phyloP scores from a whole-genome alignment of 306 rosid genomes.

The Quillaja saponaria region DNA sequence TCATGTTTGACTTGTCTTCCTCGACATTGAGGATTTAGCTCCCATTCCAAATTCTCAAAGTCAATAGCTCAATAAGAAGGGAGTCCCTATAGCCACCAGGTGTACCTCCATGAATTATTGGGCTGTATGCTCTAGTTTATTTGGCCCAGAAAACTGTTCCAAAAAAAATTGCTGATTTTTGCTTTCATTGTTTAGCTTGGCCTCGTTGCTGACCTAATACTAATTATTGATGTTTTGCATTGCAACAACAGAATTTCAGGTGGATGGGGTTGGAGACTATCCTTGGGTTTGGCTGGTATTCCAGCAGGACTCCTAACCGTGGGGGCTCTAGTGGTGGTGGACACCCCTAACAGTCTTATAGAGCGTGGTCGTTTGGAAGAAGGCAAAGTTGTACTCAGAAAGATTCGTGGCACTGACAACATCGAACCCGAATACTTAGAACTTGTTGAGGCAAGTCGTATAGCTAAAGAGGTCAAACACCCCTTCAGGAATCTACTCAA shows the following conservation, averaged over 20 bases:
- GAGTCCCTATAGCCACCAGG: too few species aligned
- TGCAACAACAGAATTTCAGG: slow-evolving; percentile 54
- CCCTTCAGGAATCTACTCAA: slow-evolving; percentile 73
- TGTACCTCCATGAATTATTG: too few species aligned
- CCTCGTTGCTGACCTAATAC: slow-evolving; percentile 3
- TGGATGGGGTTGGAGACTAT: slow-evolving; percentile 95
- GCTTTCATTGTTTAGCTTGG: too few species aligned
- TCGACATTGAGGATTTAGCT: too few species aligned
- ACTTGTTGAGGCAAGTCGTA: slow-evolving; percentile 71
- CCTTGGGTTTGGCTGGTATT: slow-evolving; percentile 77
- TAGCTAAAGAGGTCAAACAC: slow-evolving; percentile 67
- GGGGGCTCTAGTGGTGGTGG: slow-evolving; percentile 78
- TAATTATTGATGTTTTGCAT: neutral
- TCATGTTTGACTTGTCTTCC: too few species aligned
- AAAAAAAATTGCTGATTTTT: too few species aligned
- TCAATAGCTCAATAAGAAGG: too few species aligned
- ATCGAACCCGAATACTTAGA: slow-evolving; percentile 77
- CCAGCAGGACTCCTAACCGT: slow-evolving; percentile 73
- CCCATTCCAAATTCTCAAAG: too few species aligned
- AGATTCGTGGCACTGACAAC: slow-evolving; percentile 69
- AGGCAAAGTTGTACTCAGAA: slow-evolving; percentile 65
- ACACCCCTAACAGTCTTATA: slow-evolving; percentile 83
- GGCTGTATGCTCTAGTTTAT: too few species aligned
- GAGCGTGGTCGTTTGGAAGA: slow-evolving; percentile 81
- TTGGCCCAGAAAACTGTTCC: too few species aligned